Evolutionary conservation across 2,329 filamentous ascomycete genomes (phyloP), one percentile per base, ranked within the genome.

Genomic region (Tympanopsis confertula): DNA sequence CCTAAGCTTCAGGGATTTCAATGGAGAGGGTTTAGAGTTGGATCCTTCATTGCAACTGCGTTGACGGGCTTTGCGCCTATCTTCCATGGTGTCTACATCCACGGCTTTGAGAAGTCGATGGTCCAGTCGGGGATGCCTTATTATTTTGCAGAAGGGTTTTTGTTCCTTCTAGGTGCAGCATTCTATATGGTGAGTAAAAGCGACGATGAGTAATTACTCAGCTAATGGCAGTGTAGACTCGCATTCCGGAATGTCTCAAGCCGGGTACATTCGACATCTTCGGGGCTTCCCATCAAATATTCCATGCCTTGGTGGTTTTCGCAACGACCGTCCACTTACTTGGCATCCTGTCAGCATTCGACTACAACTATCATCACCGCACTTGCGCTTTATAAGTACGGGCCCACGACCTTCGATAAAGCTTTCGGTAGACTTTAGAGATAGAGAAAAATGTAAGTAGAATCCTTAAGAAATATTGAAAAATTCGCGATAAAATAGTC

Each of bases 201-300:
- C n/a, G n/a, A n/a, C n/a, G n/a, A 32, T 14, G 38, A 15, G n/a
- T n/a, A n/a, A n/a, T n/a, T n/a, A n/a, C n/a, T n/a, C n/a, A n/a
- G n/a, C n/a, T n/a, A n/a, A n/a, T n/a, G n/a, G 24, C 15, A 22
- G 10, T 29, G 14, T 37, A 65, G 63, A 57, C 52, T 5, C 51
- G 58, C 32, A 58, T 68, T 36, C 65, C 65, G 2, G 65, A 69
- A 46, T 52, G 52, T 19, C 46, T 56, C 35, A 53, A 45, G 14
- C 64, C 63, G 1, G 63, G 60, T 2, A 50, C 39, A 5, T 68
- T 68, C 46, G 65, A 68, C 44, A 57, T 64, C 20, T 61, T 52
- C 42, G 60, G 62, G 13, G 55, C 57, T 3, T 68, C 63, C 13
- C 64, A 67, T 41, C 63, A 67, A 42, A 56, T 67, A 5, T 67